Evolutionary conservation across 805 yeast species (phyloP).

Genomic region (Lipomyces spencermartinsiae): DNA sequence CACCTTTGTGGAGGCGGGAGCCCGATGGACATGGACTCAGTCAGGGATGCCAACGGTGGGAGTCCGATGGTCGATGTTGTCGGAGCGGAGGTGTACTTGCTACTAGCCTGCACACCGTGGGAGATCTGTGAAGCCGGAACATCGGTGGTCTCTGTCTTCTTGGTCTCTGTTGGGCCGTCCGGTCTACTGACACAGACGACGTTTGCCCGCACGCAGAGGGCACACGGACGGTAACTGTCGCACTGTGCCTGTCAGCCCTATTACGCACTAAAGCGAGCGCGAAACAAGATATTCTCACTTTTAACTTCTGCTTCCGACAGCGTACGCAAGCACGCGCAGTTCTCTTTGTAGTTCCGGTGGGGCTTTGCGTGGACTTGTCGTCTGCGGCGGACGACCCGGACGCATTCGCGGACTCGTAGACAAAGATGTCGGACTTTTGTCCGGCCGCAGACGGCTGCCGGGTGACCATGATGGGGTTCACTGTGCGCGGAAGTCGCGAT

Average conservation of each 20-base stretch:
- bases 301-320: conserved; percentile 35
- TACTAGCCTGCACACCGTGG: neutral
- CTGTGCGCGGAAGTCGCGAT: neutral
- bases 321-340: conserved; percentile 37
- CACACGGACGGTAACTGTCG: conserved; percentile 37
- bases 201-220: conserved; percentile 37
- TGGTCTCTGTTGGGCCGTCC: conserved; percentile 8
- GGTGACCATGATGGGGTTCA: conserved; percentile 11
- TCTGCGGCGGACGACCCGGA: conserved; percentile 8
- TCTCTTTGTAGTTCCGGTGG: conserved; percentile 20
- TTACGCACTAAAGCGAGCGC: neutral
- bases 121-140: neutral
- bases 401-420: conserved; percentile 25
- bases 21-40: conserved; percentile 20
- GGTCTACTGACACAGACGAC: conserved; percentile 35
- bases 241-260: conserved; percentile 17
- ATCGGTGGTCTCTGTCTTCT: neutral
- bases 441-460: conserved; percentile 7
- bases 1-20: conserved; percentile 19
- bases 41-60: conserved; percentile 25
- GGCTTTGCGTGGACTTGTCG: conserved; percentile 5
- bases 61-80: conserved; percentile 10
- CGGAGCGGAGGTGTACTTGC: conserved; percentile 4
- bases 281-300: conserved; percentile 16
- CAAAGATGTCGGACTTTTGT: conserved; percentile 24